Evolutionary conservation across 345 rosid species (phyloP), one percentile per base, ranked within the genome.

Genomic region (Lagerstroemia speciosa): DNA sequence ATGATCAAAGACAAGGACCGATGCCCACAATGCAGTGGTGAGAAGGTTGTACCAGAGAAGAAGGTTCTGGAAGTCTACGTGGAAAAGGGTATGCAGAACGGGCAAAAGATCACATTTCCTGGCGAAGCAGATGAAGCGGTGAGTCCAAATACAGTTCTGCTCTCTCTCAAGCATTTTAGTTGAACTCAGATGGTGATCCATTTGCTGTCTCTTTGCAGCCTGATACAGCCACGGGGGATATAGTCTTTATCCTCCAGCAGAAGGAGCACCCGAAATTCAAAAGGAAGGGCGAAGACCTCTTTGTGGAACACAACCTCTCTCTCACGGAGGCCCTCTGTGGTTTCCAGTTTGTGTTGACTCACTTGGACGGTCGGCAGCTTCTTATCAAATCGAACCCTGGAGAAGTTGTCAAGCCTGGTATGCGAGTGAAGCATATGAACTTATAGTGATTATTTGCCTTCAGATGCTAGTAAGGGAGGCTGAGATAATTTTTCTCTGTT

Each of bases 121-220:
- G 98, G 98, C 2, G 96, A 87, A 87, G 98, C 96, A 6, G 98
- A 90, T 81, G 94, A 90, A 77, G 91, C 88, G 58, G 97, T 93
- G 71, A 26, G 89, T 71, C 29, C 3, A 1, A 0, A 22, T 32
- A 33, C 67, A 45, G 53, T 58, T 40, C 32, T n/a, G 12, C 29
- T 58, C 0, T 58, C 3, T 30, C 4, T 10, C 14, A 0, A 8
- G 6, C 16, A 22, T 20, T 15, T 5, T 50, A 30, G 36, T 45
- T 46, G 2, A 45, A 30, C 6, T 0, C 6, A 22, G n/a, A 36
- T 31, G 3, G 7, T 19, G 27, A 53, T 62, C 45, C 30, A 41
- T 32, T 29, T 61, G 45, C 75, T 30, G 45, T 64, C 46, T 27
- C 36, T 62, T 71, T 83, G 75, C 94, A 94, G 97, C 99, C 96